Evolutionary conservation across 1,284 basidiomycete species (phyloP).

Genomic region (Cerrena zonata): DNA sequence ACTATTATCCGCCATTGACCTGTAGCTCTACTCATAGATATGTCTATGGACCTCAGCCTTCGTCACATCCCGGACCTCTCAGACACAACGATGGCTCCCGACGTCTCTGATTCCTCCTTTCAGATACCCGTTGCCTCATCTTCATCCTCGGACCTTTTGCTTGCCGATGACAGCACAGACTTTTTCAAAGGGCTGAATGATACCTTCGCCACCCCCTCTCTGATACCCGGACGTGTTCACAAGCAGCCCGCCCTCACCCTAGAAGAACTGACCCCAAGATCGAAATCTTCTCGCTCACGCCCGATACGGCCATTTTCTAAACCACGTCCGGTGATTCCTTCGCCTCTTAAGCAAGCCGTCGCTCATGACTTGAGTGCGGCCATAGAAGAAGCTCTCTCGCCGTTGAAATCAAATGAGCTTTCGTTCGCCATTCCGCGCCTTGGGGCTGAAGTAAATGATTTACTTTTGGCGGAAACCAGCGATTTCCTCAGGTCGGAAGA

Average conservation of each 20-base stretch:
- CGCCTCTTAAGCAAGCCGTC: constrained; percentile 20
- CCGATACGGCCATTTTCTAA: constrained; percentile 18
- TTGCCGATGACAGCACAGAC: constrained; percentile 24
- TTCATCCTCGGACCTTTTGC: constrained; percentile 18
- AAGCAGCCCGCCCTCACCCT: constrained; percentile 19
- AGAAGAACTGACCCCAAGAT: constrained; percentile 24
- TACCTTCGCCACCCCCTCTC: constrained; percentile 18
- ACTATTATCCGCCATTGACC: neutral
- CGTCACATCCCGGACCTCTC: constrained; percentile 24
- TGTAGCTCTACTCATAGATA: neutral
- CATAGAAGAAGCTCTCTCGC: constrained; percentile 23
- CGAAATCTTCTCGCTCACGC: constrained; percentile 13
- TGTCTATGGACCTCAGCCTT: constrained; percentile 20
- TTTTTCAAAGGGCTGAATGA: constrained; percentile 18
- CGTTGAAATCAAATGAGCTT: constrained; percentile 16
- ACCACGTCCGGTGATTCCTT: constrained; percentile 18
- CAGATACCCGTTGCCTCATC: constrained; percentile 22
- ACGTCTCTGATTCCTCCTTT: constrained; percentile 27
- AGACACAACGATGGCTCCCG: constrained; percentile 14
- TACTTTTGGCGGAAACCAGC: neutral
- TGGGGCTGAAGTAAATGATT: neutral
- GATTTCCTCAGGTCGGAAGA: constrained; percentile 12
- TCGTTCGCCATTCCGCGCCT: constrained; percentile 21
- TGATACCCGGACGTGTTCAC: constrained; percentile 3
- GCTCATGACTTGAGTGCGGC: constrained; percentile 18